A percentile compares a stretch with the other conserved stretches of the same genome.
Conservation (phyloP, 352 stramenopile species). For the Phytophthora nicotianae region DNA sequence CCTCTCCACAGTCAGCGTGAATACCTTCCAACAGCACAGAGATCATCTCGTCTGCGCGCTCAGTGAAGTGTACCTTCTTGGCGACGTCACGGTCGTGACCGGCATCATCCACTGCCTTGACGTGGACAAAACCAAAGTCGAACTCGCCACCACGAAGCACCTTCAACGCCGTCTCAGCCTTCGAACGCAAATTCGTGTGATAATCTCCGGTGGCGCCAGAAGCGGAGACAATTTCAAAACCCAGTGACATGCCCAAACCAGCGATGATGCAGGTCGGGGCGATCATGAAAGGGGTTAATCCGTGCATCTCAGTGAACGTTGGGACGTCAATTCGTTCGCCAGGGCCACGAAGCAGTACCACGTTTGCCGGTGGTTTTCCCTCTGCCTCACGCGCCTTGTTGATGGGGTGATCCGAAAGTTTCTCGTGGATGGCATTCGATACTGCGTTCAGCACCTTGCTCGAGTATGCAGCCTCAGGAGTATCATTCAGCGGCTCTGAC, state of each 20-base stretch:
- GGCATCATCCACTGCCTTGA: constrained; percentile 89
- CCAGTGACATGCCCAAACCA: constrained; percentile 85
- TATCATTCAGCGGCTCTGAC: constrained; percentile 67
- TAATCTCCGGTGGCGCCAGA: constrained; percentile 85
- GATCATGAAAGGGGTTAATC: constrained; percentile 87
- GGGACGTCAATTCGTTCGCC: constrained; percentile 87
- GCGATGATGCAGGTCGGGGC: constrained; percentile 90
- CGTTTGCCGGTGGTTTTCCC: constrained; percentile 76
- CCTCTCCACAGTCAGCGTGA: constrained; percentile 38
- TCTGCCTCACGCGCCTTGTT: constrained; percentile 62
- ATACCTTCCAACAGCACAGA: constrained; percentile 57
- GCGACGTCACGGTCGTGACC: constrained; percentile 84
- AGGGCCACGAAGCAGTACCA: constrained; percentile 84
- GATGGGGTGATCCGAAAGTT: constrained; percentile 74
- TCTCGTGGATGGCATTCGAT: constrained; percentile 67
- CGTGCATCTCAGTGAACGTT: constrained; percentile 84
- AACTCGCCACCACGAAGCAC: constrained; percentile 43
- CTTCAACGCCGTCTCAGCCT: constrained; percentile 76
- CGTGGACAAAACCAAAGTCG: constrained; percentile 87
- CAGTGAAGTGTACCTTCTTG: constrained; percentile 88
- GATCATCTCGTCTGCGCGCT: constrained; percentile 88
- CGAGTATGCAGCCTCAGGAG: constrained; percentile 74
- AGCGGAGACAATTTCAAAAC: constrained; percentile 74
- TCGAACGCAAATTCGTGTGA: constrained; percentile 82
- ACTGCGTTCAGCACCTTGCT: constrained; percentile 82